Percentiles rank a stretch among this genome's conserved stretches.
phyloP scores from a whole-genome alignment of 805 yeast genomes.

The Candida silvicultrix region DNA sequence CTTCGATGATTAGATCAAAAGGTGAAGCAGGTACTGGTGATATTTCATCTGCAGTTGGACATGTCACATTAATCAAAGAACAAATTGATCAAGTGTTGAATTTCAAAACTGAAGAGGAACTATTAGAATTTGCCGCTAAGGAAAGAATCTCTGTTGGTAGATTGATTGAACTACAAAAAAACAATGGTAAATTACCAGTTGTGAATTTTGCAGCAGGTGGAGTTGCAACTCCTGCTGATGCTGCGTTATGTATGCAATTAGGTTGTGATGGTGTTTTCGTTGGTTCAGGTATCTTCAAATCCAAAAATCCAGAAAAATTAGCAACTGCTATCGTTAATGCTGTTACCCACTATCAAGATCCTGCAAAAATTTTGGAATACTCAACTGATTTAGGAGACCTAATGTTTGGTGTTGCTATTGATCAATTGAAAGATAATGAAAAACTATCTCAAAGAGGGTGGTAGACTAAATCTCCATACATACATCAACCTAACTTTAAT shows the following conservation, averaged over 20 bases:
- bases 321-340: conserved; percentile 80
- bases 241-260: conserved; percentile 75
- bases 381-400: conserved; percentile 69
- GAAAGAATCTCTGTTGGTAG: conserved; percentile 54
- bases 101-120: conserved; percentile 35
- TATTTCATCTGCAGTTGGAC: conserved; percentile 75
- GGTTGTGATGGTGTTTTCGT: conserved; percentile 79
- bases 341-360: conserved; percentile 62
- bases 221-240: conserved; percentile 83
- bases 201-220: conserved; percentile 90
- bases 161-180: conserved; percentile 41
- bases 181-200: conserved; percentile 63
- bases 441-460: conserved; percentile 48
- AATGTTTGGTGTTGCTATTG: conserved; percentile 68
- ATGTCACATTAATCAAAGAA: conserved; percentile 52
- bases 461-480: conserved; percentile 20
- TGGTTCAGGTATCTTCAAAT: conserved; percentile 75
- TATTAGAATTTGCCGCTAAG: conserved; percentile 46
- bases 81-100: conserved; percentile 44
- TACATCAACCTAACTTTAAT: not conserved
- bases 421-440: conserved; percentile 39
- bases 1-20: conserved; percentile 82
- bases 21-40: conserved; percentile 92
- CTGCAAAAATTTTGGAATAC: conserved; percentile 51
- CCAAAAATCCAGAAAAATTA: conserved; percentile 63